Base-by-base conservation (phyloP, 441 rosid species). In the Arabidopsis hybrid region DNA sequence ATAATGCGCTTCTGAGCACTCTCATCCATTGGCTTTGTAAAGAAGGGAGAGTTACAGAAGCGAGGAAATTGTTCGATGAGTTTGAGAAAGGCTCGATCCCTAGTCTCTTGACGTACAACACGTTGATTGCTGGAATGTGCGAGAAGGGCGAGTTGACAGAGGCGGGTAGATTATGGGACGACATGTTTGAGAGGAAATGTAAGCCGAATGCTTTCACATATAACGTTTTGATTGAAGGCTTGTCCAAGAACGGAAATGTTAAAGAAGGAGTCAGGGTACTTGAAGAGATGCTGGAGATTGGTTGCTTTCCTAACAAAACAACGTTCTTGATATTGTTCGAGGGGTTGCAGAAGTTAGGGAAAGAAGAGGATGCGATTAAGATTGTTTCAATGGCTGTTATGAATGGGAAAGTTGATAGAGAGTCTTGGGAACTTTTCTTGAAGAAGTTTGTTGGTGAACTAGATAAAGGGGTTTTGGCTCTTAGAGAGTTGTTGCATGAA, bases 21-120 rank as follows among this genome's bases (percentile, higher is more conserved):
- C 86, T 93, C 34, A 87, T 93, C 43, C 87, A 91, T 62, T 93
- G 98, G 97, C 91, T 91, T 10, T 93, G 96, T 65, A 91, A 83
- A 75, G 90, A 81, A 29, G 96, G 96, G 61, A 84, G 86, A 58
- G 78, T 87, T 43, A 26, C 39, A 80, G 95, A 90, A 63, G 98
- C 96, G 2, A 88, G 85, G 86, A 85, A 74, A 80, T 63, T 93
- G 76, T 89, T 93, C 39, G 87, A 84, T 36, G 92, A 90, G 85
- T 91, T 91, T 52, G 89, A 91, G 81, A 85, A 76, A 70, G 91
- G 98, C 43, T 82, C 89, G 5, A 81, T 86, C 67, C 97, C 97
- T 0, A 85, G 94, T 76, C 72, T 87, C n/a, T 52, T 93, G 80
- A 91, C 96, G 3, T 93, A 89, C 69, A 91, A 91, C 78, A 87